Conservation (phyloP, 2,329 filamentous ascomycete genomes). For the Aspergillus fijiensis region DNA sequence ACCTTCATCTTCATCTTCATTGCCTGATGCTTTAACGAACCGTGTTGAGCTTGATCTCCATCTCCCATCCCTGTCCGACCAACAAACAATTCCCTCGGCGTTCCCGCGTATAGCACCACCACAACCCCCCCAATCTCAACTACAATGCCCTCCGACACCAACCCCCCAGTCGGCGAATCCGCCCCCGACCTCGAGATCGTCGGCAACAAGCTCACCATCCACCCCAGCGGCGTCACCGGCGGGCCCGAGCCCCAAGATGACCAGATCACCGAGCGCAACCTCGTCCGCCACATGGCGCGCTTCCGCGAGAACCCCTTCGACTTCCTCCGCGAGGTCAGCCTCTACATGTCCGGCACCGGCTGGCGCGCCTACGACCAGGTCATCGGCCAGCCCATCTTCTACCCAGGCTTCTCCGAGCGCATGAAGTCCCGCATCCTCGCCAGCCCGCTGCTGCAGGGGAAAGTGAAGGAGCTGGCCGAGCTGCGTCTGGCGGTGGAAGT, state of each 20-base stretch:
- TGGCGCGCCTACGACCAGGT: conserved; percentile 93
- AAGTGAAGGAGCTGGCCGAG: conserved; percentile 74
- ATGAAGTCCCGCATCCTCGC: conserved; percentile 79
- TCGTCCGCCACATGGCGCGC: conserved; percentile 73
- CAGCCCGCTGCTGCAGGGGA: conserved; percentile 70
- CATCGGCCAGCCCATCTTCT: conserved; percentile 91
- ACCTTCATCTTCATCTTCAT: background rate
- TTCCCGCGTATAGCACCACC: background rate
- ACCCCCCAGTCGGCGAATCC: conserved; percentile 42
- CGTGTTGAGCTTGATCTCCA: conserved; percentile 2
- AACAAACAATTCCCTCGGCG: background rate
- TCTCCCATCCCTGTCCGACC: background rate
- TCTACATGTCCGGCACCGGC: conserved; percentile 88
- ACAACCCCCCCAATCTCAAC: background rate
- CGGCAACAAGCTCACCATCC: conserved; percentile 70
- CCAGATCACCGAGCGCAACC: conserved; percentile 50
- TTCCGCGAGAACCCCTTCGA: conserved; percentile 73
- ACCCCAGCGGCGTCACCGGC: conserved; percentile 63
- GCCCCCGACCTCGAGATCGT: conserved; percentile 77
- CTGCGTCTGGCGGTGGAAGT: conserved; percentile 74
- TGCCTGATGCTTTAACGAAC: conserved; percentile 4
- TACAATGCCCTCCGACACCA: conserved; percentile 31
- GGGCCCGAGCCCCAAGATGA: conserved; percentile 41
- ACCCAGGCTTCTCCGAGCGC: conserved; percentile 83
- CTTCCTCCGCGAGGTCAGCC: conserved; percentile 88